Conservation (phyloP, 78 protist species). For the Chrysochromulina parva region DNA sequence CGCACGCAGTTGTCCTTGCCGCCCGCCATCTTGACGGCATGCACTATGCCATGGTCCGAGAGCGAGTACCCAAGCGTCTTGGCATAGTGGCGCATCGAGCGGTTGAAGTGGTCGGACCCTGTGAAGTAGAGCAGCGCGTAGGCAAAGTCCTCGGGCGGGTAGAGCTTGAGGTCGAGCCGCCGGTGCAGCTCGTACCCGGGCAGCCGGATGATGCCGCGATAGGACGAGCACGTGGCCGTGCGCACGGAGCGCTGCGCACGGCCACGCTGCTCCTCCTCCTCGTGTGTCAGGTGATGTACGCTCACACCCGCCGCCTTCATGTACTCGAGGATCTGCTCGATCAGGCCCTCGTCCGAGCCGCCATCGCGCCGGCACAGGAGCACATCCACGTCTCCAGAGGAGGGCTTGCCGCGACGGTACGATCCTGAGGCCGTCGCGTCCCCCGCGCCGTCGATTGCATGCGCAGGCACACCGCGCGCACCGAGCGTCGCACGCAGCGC, state of each 20-base stretch:
- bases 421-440: constrained; percentile 1
- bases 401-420: constrained; percentile 38
- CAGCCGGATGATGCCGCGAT: neutral
- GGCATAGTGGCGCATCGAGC: constrained; percentile 56
- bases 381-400: constrained; percentile 30
- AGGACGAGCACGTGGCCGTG: neutral
- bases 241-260: neutral
- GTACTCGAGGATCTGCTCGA: neutral
- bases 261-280: no score
- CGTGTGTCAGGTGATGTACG: neutral
- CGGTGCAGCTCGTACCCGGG: neutral
- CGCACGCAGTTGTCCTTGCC: neutral
- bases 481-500: neutral
- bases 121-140: constrained; percentile 70
- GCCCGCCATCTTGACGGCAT: neutral
- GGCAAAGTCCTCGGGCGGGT: constrained; percentile 28
- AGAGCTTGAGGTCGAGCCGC: constrained; percentile 58
- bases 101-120: constrained; percentile 67
- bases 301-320: neutral
- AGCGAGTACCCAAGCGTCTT: neutral
- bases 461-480: no score
- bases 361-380: neutral
- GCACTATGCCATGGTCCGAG: neutral
- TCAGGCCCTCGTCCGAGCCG: neutral
- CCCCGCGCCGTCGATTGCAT: no score